phyloP scores from a whole-genome alignment of 768 basidiomycete genomes.

The Mrakia gelida region DNA sequence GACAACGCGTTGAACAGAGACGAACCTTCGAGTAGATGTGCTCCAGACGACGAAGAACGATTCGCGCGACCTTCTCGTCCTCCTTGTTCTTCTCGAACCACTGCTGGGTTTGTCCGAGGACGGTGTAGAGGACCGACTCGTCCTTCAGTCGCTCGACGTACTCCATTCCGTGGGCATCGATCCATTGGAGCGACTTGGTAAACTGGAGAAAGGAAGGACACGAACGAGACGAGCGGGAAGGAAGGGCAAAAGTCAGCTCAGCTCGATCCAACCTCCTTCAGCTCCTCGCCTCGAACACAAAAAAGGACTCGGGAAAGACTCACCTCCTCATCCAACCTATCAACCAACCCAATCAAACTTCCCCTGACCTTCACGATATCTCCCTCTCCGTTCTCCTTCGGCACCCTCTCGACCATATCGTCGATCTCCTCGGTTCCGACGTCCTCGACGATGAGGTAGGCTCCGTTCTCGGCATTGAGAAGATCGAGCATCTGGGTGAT shows the following conservation, averaged over 20 bases:
- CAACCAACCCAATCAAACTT: constrained; percentile 91
- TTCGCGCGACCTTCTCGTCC: constrained; percentile 73
- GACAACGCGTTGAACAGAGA: background rate
- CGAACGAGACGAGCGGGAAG: too few species aligned
- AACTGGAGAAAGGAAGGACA: constrained; percentile 50
- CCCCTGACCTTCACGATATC: constrained; percentile 74
- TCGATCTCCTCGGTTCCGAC: constrained; percentile 84
- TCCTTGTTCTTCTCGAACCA: constrained; percentile 80
- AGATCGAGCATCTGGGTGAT: constrained; percentile 82
- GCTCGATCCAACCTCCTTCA: background rate
- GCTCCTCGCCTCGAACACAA: background rate
- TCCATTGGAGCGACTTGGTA: constrained; percentile 92
- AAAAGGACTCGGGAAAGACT: constrained; percentile 19
- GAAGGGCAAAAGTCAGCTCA: too few species aligned
- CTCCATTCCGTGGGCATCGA: constrained; percentile 98
- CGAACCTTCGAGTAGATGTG: constrained; percentile 96
- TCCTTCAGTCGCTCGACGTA: constrained; percentile 96
- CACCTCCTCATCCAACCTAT: constrained; percentile 87
- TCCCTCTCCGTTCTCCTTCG: constrained; percentile 48
- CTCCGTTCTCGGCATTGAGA: constrained; percentile 56
- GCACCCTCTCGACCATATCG: constrained; percentile 50
- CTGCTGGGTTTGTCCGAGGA: constrained; percentile 85
- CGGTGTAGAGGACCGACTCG: constrained; percentile 88
- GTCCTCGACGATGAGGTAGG: constrained; percentile 71
- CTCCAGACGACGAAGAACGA: constrained; percentile 90